phyloP scores from a whole-genome alignment of 2,329 filamentous ascomycete species.

The Exserohilum rostratum region DNA sequence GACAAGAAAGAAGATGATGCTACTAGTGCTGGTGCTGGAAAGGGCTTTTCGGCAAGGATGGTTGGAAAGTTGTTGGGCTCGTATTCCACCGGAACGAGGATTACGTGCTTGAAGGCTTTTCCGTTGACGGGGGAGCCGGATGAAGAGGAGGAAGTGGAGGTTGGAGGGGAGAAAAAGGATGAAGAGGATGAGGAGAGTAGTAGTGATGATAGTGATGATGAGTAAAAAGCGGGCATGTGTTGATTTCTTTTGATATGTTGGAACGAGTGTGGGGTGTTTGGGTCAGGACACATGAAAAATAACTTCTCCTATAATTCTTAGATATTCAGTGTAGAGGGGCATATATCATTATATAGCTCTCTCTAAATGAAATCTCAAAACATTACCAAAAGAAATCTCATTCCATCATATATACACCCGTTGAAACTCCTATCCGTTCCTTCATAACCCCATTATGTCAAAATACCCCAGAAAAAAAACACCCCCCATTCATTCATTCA shows the following conservation, averaged over 20 bases:
- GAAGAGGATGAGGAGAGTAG: constrained; percentile 27
- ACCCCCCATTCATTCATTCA: neutral
- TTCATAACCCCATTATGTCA: too few relatives aligned
- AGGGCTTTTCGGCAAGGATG: constrained; percentile 48
- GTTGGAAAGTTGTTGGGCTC: constrained; percentile 73
- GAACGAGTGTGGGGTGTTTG: too few relatives aligned
- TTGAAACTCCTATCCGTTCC: neutral
- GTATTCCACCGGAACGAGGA: constrained; percentile 84
- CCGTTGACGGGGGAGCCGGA: constrained; percentile 68
- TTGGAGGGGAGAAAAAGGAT: constrained; percentile 24
- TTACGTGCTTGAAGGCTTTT: constrained; percentile 88
- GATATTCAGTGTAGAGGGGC: too few relatives aligned
- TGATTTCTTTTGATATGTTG: too few relatives aligned
- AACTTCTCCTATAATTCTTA: neutral
- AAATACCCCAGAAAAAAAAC: neutral
- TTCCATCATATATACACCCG: neutral
- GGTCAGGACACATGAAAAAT: too few relatives aligned
- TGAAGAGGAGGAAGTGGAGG: constrained; percentile 32
- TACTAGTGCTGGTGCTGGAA: neutral
- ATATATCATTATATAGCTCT: too few relatives aligned
- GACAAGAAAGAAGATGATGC: constrained; percentile 3
- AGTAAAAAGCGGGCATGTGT: constrained; percentile 13
- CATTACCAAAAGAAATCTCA: too few relatives aligned
- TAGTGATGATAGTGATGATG: constrained; percentile 31
- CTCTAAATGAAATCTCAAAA: too few relatives aligned